Conservation (phyloP, 1,139 yeast genomes). For the Hyphopichia buzzinii region DNA sequence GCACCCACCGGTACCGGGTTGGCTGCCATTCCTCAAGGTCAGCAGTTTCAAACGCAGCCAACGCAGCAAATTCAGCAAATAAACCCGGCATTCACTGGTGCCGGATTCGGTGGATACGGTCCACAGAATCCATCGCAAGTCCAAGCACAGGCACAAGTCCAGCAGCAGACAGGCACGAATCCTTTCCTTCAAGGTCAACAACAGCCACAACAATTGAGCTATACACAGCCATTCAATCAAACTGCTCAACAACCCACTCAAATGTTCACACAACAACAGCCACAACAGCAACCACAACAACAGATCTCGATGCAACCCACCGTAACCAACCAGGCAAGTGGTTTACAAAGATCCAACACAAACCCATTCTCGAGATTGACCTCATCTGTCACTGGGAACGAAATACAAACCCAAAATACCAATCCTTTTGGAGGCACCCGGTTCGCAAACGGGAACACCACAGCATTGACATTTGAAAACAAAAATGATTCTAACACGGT, state of each 20-base stretch:
- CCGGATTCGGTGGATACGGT: conserved; percentile 57
- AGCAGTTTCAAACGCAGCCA: conserved; percentile 9
- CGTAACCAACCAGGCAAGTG: conserved; percentile 16
- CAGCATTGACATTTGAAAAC: conserved; percentile 31
- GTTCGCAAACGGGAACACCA: conserved; percentile 32
- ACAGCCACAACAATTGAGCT: background rate
- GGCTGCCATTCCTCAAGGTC: conserved; percentile 4
- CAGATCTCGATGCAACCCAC: conserved; percentile 19
- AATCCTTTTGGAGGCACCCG: conserved; percentile 53
- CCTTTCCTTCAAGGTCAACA: conserved; percentile 18
- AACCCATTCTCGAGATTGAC: conserved; percentile 41
- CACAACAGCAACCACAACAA: conserved; percentile 17
- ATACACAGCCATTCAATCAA: background rate
- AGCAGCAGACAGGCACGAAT: conserved; percentile 22
- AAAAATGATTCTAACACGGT: conserved; percentile 8
- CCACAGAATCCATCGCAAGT: conserved; percentile 23
- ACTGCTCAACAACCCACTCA: conserved; percentile 6
- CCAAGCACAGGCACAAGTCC: conserved; percentile 12
- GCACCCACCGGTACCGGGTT: conserved; percentile 1
- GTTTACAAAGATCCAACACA: conserved; percentile 30
- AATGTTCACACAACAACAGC: conserved; percentile 8
- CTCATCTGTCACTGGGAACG: conserved; percentile 14
- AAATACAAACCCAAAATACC: conserved; percentile 15
- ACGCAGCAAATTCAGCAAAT: conserved; percentile 10
- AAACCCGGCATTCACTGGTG: conserved; percentile 47